Conservation (phyloP, 192 early-diverging fungal species). For the Backusella tarrabulga region DNA sequence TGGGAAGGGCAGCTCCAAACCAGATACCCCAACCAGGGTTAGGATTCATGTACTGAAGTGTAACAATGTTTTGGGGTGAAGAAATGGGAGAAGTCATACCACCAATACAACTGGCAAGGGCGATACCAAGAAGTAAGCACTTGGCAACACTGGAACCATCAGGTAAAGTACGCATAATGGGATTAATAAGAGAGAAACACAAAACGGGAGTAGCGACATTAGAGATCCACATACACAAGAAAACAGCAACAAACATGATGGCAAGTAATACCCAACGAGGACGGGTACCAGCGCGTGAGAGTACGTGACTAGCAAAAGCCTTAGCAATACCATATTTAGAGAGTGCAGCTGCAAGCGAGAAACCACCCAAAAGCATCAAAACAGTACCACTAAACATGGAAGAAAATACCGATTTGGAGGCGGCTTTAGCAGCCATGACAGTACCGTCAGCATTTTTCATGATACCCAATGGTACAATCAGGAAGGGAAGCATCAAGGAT, state of each 20-base stretch:
- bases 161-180: constrained; percentile 70
- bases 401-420: constrained; percentile 60
- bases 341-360: constrained; percentile 72
- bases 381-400: constrained; percentile 80
- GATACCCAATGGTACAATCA: constrained; percentile 63
- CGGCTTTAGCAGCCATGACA: constrained; percentile 54
- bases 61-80: constrained; percentile 77
- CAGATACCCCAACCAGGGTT: constrained; percentile 70
- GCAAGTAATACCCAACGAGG: constrained; percentile 69
- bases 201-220: constrained; percentile 81
- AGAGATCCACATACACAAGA: constrained; percentile 80
- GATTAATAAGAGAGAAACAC: constrained; percentile 70
- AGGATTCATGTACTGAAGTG: constrained; percentile 71
- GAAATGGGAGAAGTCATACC: constrained; percentile 82
- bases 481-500: constrained; percentile 63
- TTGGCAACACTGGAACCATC: constrained; percentile 57
- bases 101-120: constrained; percentile 70
- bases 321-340: constrained; percentile 79
- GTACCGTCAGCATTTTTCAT: constrained; percentile 47
- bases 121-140: constrained; percentile 74
- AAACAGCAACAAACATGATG: constrained; percentile 74
- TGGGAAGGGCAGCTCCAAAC: constrained; percentile 66
- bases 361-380: constrained; percentile 78
- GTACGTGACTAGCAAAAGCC: constrained; percentile 57
- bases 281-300: constrained; percentile 67